phyloP scores from a whole-genome alignment of 352 stramenopile genomes.

The Pythium scleroteichum region DNA sequence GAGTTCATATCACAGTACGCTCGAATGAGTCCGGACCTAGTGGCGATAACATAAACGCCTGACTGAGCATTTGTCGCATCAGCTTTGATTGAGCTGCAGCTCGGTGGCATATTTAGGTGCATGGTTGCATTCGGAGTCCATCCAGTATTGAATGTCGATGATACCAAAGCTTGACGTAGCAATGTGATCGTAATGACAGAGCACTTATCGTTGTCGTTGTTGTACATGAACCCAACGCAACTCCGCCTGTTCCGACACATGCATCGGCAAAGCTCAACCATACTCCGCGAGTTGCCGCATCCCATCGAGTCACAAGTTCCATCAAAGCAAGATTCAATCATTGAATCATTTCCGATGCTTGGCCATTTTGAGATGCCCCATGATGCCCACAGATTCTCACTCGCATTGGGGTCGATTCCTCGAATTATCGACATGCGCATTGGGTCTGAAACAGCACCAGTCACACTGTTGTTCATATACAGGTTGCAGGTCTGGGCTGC shows the following conservation, averaged over 20 bases:
- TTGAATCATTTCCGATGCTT: conserved; percentile 31
- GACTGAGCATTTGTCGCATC: conserved; percentile 32
- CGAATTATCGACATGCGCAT: conserved; percentile 31
- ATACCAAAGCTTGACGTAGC: conserved; percentile 40
- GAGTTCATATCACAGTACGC: conserved; percentile 59
- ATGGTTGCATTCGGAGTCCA: conserved; percentile 29
- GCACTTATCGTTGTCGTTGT: conserved; percentile 43
- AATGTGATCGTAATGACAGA: conserved; percentile 36
- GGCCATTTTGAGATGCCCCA: conserved; percentile 41
- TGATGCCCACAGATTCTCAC: conserved; percentile 44
- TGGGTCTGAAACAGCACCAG: conserved; percentile 28
- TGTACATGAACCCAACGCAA: conserved; percentile 46
- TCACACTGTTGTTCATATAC: conserved; percentile 42
- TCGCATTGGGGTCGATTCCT: conserved; percentile 27
- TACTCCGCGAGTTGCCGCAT: conserved; percentile 34
- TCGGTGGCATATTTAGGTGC: conserved; percentile 58
- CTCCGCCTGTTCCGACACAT: conserved; percentile 34
- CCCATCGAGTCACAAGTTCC: conserved; percentile 30
- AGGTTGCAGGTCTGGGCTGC: conserved; percentile 40
- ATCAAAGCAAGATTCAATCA: conserved; percentile 35
- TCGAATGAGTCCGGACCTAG: conserved; percentile 35
- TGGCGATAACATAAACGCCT: conserved; percentile 49
- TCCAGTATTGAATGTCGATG: conserved; percentile 31
- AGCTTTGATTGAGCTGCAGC: conserved; percentile 54
- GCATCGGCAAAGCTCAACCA: conserved; percentile 48